phyloP scores from a whole-genome alignment of 2,329 filamentous ascomycete genomes.

The Hymenoscyphus fructigenus region DNA sequence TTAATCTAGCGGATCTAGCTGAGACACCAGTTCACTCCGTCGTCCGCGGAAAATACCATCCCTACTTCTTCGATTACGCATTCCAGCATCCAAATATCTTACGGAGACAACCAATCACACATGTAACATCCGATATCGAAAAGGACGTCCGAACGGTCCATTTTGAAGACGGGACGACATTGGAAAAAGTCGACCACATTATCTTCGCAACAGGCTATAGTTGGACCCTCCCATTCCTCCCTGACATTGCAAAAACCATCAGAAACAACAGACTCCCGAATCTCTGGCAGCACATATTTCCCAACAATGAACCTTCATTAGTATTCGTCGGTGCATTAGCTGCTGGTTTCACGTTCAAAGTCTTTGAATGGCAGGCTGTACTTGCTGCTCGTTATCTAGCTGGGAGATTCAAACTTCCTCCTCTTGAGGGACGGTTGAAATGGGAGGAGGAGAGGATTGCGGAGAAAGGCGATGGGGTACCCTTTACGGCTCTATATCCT shows the following conservation, averaged over 20 bases:
- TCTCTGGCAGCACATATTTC: conserved; percentile 59
- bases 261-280: conserved; percentile 55
- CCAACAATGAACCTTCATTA: conserved; percentile 52
- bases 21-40: conserved; percentile 22
- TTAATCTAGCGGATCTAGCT: conserved; percentile 52
- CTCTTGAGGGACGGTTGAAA: conserved; percentile 45
- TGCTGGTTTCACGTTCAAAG: conserved; percentile 63
- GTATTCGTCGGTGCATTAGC: conserved; percentile 58
- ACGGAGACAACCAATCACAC: conserved; percentile 48
- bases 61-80: conserved; percentile 58
- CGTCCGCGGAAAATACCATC: conserved; percentile 11
- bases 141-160: conserved; percentile 46
- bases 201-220: conserved; percentile 67
- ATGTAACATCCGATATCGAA: conserved; percentile 38
- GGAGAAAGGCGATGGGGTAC: conserved; percentile 53
- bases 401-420: conserved; percentile 51
- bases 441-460: conserved; percentile 60
- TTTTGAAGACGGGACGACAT: conserved; percentile 54
- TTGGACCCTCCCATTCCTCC: conserved; percentile 63
- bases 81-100: conserved; percentile 58
- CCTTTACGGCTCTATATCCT: conserved; percentile 57
- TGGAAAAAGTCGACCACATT: conserved; percentile 57
- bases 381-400: conserved; percentile 58
- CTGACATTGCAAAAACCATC: conserved; percentile 43
- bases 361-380: conserved; percentile 69